A percentile compares a stretch with the other conserved stretches of the same genome.
phyloP scores from a whole-genome alignment of 371 early-diverging fungal genomes.

The Catenaria anguillulae region DNA sequence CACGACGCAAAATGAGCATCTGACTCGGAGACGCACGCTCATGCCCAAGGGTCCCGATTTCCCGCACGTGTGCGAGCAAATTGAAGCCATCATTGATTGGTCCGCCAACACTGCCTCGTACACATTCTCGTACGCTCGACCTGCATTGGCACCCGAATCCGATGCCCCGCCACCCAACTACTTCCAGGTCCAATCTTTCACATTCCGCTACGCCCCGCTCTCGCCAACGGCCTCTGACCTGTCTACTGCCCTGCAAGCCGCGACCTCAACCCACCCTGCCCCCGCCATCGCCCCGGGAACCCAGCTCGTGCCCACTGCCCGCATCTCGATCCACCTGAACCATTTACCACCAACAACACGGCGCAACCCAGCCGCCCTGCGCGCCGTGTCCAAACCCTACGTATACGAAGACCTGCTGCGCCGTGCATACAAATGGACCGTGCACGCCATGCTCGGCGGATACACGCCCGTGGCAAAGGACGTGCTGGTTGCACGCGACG shows the following conservation, averaged over 20 bases:
- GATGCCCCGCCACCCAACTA: background rate
- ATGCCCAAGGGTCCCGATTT: background rate
- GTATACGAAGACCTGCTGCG: slow-evolving; percentile 29
- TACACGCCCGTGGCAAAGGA: slow-evolving; percentile 26
- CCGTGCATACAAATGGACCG: slow-evolving; percentile 62
- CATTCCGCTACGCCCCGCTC: background rate
- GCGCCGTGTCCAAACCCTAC: background rate
- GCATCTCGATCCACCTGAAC: background rate
- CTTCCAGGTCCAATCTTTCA: background rate
- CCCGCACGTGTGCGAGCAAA: too few relatives aligned
- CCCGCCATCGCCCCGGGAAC: background rate
- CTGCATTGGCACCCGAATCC: background rate
- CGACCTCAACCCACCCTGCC: background rate
- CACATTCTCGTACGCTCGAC: background rate
- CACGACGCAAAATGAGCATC: background rate
- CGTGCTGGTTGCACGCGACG: background rate
- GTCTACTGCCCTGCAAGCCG: background rate
- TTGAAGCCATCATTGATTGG: background rate
- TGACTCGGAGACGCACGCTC: background rate
- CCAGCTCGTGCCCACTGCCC: background rate
- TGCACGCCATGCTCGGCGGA: slow-evolving; percentile 53
- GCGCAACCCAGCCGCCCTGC: too few relatives aligned
- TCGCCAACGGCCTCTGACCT: background rate
- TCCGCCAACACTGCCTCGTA: background rate
- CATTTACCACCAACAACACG: background rate